Base-by-base conservation (phyloP, 139 green algal genomes). In the Closterium sp. region DNA sequence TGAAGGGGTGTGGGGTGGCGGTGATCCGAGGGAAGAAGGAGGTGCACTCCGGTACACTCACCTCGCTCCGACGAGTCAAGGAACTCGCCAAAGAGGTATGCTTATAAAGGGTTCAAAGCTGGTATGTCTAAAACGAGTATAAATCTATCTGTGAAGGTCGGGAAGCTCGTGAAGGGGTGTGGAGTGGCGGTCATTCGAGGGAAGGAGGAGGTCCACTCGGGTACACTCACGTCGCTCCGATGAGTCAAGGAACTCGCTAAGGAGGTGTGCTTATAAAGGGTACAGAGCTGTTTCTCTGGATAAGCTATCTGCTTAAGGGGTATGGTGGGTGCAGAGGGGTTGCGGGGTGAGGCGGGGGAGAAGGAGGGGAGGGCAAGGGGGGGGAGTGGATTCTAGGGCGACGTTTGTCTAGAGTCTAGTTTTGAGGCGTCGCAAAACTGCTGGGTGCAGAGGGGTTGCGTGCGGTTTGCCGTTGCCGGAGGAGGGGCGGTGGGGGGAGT, bases 181-280 rank as follows among this genome's bases (percentile, higher is more conserved):
- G 85, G 93, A 6, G 35, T 95, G 2, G 36, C 91, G 35, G 96
- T 97, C 43, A 90, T 93, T 34, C 84, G 89, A 84, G 94, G 94
- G 33, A 92, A 88, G 28, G 90, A 95, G 33, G 91, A 89, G 85
- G 94, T 98, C 84, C 95, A 95, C 87, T 96, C 97, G 84, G 97
- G 97, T 85, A 95, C 95, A 90, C 85, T 99, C 28, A 90, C 88
- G 0, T 97, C 94, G 25, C 94, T 99, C 91, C 95, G 94, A 31
- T 93, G 97, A 31, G 93, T 99, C 34, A 99, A 99, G 96, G 98
- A 99, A 84, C 88, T 95, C n/a, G 98, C 99, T 21, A 96, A 97
- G 10, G 96, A 98, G 95, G 97, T 99, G 6, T 6, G 36, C 36
- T 55, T 55, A 55, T 55, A 55, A 55, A 4, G 36, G 81, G 99